Percentiles rank a stretch among this genome's conserved stretches.
Conservation (phyloP, 371 early-diverging fungal genomes). For the Dinochytrium kinnereticum region DNA sequence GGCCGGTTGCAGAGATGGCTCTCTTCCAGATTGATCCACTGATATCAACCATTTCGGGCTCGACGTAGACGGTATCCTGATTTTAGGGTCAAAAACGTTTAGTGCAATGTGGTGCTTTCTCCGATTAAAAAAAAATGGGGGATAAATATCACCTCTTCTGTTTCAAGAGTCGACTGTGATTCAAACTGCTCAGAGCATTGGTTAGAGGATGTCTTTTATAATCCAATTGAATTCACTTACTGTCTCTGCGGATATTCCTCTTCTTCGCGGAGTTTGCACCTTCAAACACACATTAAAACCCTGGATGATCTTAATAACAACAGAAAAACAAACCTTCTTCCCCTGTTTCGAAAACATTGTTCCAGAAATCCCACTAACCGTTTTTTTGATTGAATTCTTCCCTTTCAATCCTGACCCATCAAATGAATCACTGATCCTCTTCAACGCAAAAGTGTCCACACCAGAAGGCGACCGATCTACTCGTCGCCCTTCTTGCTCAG, state of each 20-base stretch:
- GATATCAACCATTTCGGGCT: conserved; percentile 53
- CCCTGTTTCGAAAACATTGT: neutral
- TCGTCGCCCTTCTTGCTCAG: conserved; percentile 27
- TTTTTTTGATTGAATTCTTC: conserved; percentile 13
- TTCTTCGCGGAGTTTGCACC: neutral
- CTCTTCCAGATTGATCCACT: conserved; percentile 44
- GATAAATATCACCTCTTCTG: neutral
- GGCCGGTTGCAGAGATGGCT: conserved; percentile 49
- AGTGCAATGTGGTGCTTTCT: neutral
- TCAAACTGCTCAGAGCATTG: neutral
- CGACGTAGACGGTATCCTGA: conserved; percentile 1
- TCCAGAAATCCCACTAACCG: neutral
- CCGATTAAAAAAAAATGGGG: neutral
- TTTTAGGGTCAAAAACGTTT: neutral
- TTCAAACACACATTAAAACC: neutral
- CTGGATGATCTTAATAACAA: neutral
- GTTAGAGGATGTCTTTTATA: neutral
- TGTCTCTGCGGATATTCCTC: neutral
- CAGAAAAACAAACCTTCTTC: neutral
- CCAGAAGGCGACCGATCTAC: conserved; percentile 16
- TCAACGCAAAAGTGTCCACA: neutral
- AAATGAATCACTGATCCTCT: neutral
- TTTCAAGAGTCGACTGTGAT: neutral
- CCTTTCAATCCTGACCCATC: conserved; percentile 12
- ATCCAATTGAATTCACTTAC: neutral